Percentiles rank a stretch among this genome's conserved stretches.
Conservation (phyloP, 1,284 basidiomycete species). For the Apiotrichum veenhuisii region DNA sequence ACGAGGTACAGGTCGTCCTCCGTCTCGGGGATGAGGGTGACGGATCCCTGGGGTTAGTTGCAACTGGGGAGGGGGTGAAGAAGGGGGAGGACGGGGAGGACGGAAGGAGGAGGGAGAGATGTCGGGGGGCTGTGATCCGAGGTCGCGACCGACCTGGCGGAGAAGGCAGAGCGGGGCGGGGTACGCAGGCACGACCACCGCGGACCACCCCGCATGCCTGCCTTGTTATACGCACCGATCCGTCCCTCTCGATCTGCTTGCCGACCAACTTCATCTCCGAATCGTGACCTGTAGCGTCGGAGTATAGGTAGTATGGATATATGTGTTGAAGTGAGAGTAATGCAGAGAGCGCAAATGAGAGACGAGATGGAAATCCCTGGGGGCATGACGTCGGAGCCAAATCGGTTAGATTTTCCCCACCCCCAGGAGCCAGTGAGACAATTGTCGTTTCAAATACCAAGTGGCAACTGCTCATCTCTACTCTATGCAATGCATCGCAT, state of each 20-base stretch:
- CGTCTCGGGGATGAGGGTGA: slow-evolving; percentile 85
- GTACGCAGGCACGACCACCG: too few relatives aligned
- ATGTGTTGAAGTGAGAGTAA: neutral
- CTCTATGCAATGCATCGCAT: slow-evolving; percentile 7
- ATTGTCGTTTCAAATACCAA: too few relatives aligned
- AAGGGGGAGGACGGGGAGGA: neutral
- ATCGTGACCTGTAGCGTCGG: neutral
- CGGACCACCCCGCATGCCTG: too few relatives aligned
- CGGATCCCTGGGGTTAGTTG: slow-evolving; percentile 63
- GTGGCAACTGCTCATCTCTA: neutral
- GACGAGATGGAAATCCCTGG: neutral
- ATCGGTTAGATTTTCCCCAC: neutral
- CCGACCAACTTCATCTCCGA: slow-evolving; percentile 59
- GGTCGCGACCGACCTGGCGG: too few relatives aligned
- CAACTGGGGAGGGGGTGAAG: too few relatives aligned
- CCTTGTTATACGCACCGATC: slow-evolving; percentile 64
- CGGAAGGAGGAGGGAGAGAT: neutral
- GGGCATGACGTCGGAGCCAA: neutral
- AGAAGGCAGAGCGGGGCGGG: too few relatives aligned
- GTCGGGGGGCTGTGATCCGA: neutral
- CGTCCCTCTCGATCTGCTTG: slow-evolving; percentile 72
- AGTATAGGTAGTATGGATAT: neutral
- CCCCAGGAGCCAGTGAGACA: neutral
- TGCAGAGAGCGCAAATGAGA: neutral
- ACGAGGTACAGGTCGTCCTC: slow-evolving; percentile 99